phyloP scores from a whole-genome alignment of 2,329 filamentous ascomycete species.

The Epicoccum nigrum region DNA sequence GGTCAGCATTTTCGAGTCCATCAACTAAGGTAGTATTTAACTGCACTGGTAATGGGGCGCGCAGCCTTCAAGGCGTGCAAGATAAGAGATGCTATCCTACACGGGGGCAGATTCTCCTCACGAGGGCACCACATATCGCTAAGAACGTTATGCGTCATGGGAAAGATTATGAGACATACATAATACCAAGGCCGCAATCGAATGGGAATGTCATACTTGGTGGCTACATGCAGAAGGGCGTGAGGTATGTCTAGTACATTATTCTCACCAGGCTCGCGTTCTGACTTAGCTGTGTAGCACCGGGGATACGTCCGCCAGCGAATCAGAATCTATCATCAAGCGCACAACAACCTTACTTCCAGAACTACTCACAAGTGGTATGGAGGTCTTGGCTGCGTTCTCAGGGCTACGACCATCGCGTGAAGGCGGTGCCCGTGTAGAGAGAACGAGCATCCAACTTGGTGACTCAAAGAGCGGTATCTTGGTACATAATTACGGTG shows the following conservation, averaged over 20 bases:
- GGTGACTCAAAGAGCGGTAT: constrained; percentile 6
- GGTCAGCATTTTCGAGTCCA: constrained; percentile 17
- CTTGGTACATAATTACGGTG: constrained; percentile 27
- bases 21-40: constrained; percentile 25
- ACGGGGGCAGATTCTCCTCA: constrained; percentile 26
- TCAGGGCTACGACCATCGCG: constrained; percentile 23
- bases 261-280: constrained; percentile 3
- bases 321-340: constrained; percentile 22
- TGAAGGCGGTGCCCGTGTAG: constrained; percentile 24
- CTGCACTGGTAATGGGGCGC: constrained; percentile 25
- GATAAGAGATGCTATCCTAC: constrained; percentile 24
- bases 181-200: constrained; percentile 26
- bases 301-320: constrained; percentile 1
- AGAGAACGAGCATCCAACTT: constrained; percentile 16
- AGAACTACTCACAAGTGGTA: constrained; percentile 16
- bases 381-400: constrained; percentile 25
- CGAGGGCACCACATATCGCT: constrained; percentile 19
- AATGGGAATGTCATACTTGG: constrained; percentile 29
- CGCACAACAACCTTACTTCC: constrained; percentile 22
- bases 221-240: constrained; percentile 27
- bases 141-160: constrained; percentile 29
- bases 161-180: constrained; percentile 28
- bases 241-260: constrained; percentile 10
- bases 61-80: constrained; percentile 17
- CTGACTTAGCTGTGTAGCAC: no score